A percentile compares a stretch with the other conserved stretches of the same genome.
Conservation (phyloP, 78 protist species). For the Tieghemostelium lacteum region DNA sequence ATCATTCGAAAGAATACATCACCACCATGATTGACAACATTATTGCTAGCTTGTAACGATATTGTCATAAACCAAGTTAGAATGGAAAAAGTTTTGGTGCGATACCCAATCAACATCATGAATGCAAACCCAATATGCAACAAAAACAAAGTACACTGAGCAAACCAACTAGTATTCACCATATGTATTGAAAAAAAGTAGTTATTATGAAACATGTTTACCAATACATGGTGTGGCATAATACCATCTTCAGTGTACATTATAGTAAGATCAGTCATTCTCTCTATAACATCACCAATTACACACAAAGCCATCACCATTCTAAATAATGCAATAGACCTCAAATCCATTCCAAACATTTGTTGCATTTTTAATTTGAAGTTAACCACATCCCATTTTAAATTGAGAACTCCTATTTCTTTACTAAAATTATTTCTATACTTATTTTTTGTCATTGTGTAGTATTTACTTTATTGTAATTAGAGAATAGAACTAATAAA, state of each 20-base stretch:
- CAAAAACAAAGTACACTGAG: slow-evolving; percentile 14
- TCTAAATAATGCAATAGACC: slow-evolving; percentile 48
- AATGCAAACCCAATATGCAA: slow-evolving; percentile 40
- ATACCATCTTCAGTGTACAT: slow-evolving; percentile 50
- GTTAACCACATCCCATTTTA: too few relatives aligned
- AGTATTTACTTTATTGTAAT: too few relatives aligned
- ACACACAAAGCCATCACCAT: slow-evolving; percentile 50
- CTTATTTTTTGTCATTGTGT: too few relatives aligned
- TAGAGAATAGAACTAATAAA: too few relatives aligned
- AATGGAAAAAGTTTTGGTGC: slow-evolving; percentile 31
- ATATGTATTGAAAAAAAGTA: slow-evolving; percentile 38
- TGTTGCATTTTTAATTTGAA: neutral
- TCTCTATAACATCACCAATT: slow-evolving; percentile 62
- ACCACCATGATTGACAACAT: slow-evolving; percentile 75
- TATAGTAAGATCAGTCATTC: slow-evolving; percentile 18
- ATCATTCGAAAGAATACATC: slow-evolving; percentile 71
- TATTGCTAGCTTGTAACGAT: slow-evolving; percentile 50
- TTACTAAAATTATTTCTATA: too few relatives aligned
- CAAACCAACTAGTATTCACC: neutral
- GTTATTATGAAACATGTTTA: slow-evolving; percentile 1
- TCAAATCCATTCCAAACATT: slow-evolving; percentile 40
- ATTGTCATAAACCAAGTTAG: slow-evolving; percentile 45
- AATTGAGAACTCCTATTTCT: too few relatives aligned
- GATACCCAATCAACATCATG: slow-evolving; percentile 55
- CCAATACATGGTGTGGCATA: slow-evolving; percentile 22